Base-by-base conservation (phyloP, 768 basidiomycete species). In the Rhodotorula babjevae region DNA sequence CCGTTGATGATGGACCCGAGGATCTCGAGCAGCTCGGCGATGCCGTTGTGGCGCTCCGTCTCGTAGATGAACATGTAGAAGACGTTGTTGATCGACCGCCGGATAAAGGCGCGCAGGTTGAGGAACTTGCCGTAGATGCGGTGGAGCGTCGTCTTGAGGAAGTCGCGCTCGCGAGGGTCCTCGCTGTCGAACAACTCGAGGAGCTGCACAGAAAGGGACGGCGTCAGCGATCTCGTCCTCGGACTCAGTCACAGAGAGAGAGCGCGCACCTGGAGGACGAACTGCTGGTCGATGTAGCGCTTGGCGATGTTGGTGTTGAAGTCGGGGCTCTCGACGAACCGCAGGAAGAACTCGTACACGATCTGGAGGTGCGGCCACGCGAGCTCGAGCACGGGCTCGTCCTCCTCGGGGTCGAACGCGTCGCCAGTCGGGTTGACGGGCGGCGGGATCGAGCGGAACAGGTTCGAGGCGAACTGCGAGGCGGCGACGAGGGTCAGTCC, bases 361-460 rank as follows among this genome's bases (percentile, higher is more conserved):
- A 99, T 94, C 81, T 99, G 94, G 68, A 99, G 86, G 81, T 99
- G 96, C 53, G 96, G 96, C 96, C 96, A 99, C 40, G 96, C 96
- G 68, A 98, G 90, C 81, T 99, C 96, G 71, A 99, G 86, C 5
- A 99, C 96, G 14, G 96, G 96, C 76, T 99, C 96, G 78, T 99
- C 96, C 83, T 99, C 96, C 82, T 99, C 96, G 31, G 96, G 96
- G 80, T 99, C 96, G 80, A 96, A 99, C 3, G 95, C 96, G 81
- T 99, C 96, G 65, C 96, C 96, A 21, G 88, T 91, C 11, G 96
- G 96, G 79, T 99, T 99, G 69, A 98, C 95, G 57, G 94, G 96
- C 78, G 96, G 96, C 83, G 96, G 96, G 87, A 99, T 98, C 79
- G 96, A 93, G 75, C 96, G 91, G 85, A 99, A 99, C 77, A 99